These are phyloP conservation scores for Endocarpon pusillum DNA, from an alignment of 495 filamentous ascomycete species.

Conservation along the genomic window DNA sequence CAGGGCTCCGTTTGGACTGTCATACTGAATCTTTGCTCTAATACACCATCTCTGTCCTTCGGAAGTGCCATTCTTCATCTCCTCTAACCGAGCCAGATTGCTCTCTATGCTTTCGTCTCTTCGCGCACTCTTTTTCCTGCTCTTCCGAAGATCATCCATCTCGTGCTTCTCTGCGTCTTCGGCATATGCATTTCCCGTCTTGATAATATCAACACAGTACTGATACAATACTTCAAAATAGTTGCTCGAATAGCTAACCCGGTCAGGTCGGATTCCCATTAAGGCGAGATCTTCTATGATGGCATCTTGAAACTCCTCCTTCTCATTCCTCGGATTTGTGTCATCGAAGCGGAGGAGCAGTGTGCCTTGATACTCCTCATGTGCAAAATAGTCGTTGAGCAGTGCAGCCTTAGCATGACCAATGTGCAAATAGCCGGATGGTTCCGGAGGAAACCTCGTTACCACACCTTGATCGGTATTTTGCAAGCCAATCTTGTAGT, in stretches of 20 bases:
- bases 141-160: conserved; percentile 65
- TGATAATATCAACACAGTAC: conserved; percentile 59
- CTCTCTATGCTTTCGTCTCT: conserved; percentile 70
- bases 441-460: conserved; percentile 88
- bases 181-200: conserved; percentile 70
- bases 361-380: conserved; percentile 71
- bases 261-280: conserved; percentile 75
- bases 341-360: conserved; percentile 79
- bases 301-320: conserved; percentile 80
- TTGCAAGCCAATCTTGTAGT: conserved; percentile 77
- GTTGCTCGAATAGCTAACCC: conserved; percentile 64
- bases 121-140: conserved; percentile 56
- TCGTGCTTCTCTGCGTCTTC: conserved; percentile 78
- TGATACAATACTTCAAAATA: conserved; percentile 83
- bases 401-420: conserved; percentile 41
- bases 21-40: conserved; percentile 72
- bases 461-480: conserved; percentile 87
- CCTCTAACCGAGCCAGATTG: conserved; percentile 61
- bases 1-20: conserved; percentile 72
- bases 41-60: conserved; percentile 71
- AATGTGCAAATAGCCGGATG: conserved; percentile 31
- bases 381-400: conserved; percentile 86
- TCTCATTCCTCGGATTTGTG: conserved; percentile 87
- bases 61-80: conserved; percentile 69
- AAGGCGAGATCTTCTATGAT: conserved; percentile 73